Percentiles rank a stretch among this genome's conserved stretches.
Evolutionary conservation across 2,329 filamentous ascomycete genomes (phyloP).

Genomic region (Aureobasidium sp.): DNA sequence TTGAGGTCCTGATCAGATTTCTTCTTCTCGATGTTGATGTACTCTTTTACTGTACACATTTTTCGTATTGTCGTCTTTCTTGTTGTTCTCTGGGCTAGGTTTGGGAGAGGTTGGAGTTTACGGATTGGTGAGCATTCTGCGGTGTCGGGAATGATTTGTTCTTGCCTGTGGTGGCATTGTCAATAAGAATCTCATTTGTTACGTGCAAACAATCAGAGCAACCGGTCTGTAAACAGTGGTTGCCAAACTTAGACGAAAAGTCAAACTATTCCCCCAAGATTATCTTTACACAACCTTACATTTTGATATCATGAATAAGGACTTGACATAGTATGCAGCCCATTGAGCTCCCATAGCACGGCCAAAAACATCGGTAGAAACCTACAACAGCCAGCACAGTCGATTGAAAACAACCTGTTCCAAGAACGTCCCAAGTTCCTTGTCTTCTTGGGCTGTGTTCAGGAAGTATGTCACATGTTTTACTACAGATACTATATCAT

Average conservation of each 20-base stretch:
- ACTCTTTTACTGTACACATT: background rate
- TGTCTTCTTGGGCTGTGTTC: background rate
- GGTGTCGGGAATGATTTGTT: background rate
- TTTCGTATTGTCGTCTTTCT: background rate
- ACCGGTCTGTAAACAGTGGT: background rate
- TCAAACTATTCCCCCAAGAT: too few species aligned
- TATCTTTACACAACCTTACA: too few species aligned
- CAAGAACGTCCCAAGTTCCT: background rate
- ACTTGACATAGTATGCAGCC: too few species aligned
- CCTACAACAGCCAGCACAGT: background rate
- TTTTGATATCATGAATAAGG: too few species aligned
- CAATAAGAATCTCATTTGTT: slow-evolving; percentile 6
- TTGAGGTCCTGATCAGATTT: slow-evolving; percentile 32
- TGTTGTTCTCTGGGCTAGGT: background rate
- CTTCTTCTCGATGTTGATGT: background rate
- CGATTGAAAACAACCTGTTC: background rate
- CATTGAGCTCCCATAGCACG: background rate
- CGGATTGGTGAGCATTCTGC: background rate
- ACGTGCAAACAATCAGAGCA: background rate
- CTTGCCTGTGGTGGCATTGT: background rate
- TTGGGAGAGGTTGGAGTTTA: background rate
- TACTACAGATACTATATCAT: background rate
- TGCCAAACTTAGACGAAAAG: background rate
- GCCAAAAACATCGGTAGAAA: background rate
- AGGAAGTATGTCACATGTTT: background rate